phyloP scores from a whole-genome alignment of 768 basidiomycete species.

The Chalciporus pseudorubinellus region DNA sequence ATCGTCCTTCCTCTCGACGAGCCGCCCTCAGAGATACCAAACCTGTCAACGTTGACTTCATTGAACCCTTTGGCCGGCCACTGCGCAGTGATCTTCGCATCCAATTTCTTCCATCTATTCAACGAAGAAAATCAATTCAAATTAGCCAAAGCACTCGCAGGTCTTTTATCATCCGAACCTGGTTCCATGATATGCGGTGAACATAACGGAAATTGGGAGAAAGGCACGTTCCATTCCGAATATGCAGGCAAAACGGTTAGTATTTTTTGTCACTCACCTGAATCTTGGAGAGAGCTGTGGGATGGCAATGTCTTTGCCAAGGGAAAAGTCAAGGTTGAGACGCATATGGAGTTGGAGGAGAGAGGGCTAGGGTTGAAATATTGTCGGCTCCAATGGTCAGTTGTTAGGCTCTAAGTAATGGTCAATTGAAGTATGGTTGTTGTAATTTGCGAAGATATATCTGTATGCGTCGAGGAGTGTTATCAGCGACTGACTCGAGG shows the following conservation, averaged over 20 bases:
- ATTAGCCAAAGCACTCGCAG: constrained; percentile 29
- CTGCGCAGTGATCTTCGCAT: constrained; percentile 49
- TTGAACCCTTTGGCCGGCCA: constrained; percentile 48
- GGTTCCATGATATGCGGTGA: constrained; percentile 34
- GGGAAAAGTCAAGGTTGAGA: constrained; percentile 10
- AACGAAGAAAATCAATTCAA: constrained; percentile 26
- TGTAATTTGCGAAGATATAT: too few relatives aligned
- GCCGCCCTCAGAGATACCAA: constrained; percentile 25
- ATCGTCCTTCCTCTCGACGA: constrained; percentile 31
- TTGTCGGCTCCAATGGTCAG: constrained; percentile 25
- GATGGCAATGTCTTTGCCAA: constrained; percentile 34
- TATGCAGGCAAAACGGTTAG: not conserved
- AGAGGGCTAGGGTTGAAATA: not conserved
- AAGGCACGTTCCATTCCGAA: not conserved
- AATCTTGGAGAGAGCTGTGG: constrained; percentile 39
- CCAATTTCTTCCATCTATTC: constrained; percentile 46
- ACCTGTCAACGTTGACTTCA: constrained; percentile 36
- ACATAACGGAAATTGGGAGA: constrained; percentile 17
- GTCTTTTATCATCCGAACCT: constrained; percentile 27
- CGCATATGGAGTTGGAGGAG: not conserved
- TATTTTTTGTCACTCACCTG: constrained; percentile 32
- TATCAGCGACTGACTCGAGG: too few relatives aligned
- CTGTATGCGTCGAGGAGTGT: too few relatives aligned
- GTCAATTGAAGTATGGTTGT: too few relatives aligned
- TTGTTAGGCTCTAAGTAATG: constrained; percentile 13